Evolutionary conservation across 441 rosid species (phyloP), one percentile per base, ranked within the genome.

Genomic region (Croton laevigatus): DNA sequence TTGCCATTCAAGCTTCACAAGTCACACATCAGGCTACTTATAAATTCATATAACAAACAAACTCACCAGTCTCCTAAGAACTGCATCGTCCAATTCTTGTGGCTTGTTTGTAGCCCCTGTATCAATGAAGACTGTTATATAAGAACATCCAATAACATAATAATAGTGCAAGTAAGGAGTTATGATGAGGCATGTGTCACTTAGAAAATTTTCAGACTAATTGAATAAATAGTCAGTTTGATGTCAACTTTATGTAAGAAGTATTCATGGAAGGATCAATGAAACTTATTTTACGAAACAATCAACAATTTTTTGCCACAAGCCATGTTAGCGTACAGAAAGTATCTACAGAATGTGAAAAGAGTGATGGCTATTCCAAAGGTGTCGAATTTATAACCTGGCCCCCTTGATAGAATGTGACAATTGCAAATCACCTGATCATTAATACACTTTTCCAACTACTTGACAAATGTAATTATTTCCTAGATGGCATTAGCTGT

Each of bases 51-150:
- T 48, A 51, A 76, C 27, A 20, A 60, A 57, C 61, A 72, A 68
- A 74, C 89, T 76, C 52, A 91, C 98, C 93, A 94, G 71, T 89
- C 98, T 87, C 86, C 97, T 81, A 48, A 91, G 91, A 58, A 94
- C 96, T 38, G 97, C 98, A 81, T 94, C 97, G 79, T 94, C 98
- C 84, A 94, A 79, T 66, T 94, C 98, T 67, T 91, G 98, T 36
- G 98, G 98, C 79, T 94, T 91, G 83, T 94, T 94, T 7, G 98
- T 93, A 68, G 98, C 98, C 73, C 98, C 98, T 93, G 82, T 78
- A 82, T 46, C 62, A 1, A 55, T n/a, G 23, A 32, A 71, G 45
- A 44, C 27, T 44, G 32, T 46, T 38, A 61, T 20, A 71, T 16
- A 37, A 51, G 32, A 2, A 53, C 64, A 57, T 32, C 20, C 37